Percentiles rank a stretch among this genome's conserved stretches.
phyloP scores from a whole-genome alignment of 208 protist genomes.

The Porcisia hertigi region DNA sequence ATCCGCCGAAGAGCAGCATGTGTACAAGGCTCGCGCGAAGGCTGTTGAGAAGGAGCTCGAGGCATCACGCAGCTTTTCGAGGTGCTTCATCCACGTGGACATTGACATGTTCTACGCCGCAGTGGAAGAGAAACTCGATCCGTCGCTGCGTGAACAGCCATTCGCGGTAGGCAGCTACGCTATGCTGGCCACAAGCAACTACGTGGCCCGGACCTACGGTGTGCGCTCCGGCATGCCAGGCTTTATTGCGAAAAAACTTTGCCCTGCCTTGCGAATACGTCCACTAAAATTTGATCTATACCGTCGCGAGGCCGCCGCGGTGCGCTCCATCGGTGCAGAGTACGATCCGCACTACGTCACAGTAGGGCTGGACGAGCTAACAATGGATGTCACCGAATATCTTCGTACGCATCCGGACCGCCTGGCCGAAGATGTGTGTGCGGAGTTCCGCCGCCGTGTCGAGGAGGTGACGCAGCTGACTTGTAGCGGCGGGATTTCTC shows the following conservation, averaged over 20 bases:
- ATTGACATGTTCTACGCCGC: conserved; percentile 93
- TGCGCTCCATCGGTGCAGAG: conserved; percentile 55
- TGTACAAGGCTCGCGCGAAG: conserved; percentile 16
- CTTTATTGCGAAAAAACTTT: conserved; percentile 90
- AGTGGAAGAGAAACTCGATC: conserved; percentile 85
- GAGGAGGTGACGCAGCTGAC: conserved; percentile 59
- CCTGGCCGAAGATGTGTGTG: conserved; percentile 42
- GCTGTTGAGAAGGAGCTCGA: conserved; percentile 37
- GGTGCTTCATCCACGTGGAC: conserved; percentile 67
- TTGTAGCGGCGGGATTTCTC: conserved; percentile 68
- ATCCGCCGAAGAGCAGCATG: conserved; percentile 15
- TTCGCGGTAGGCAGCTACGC: conserved; percentile 90
- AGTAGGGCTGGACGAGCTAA: conserved; percentile 73
- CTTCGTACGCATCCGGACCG: conserved; percentile 14
- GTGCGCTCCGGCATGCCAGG: conserved; percentile 94
- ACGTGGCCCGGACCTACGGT: conserved; percentile 91
- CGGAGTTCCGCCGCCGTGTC: conserved; percentile 54
- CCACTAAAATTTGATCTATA: conserved; percentile 65
- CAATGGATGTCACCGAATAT: conserved; percentile 67
- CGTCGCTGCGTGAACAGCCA: conserved; percentile 68
- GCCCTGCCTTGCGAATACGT: conserved; percentile 74
- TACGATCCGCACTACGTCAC: conserved; percentile 79
- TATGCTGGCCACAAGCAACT: conserved; percentile 94
- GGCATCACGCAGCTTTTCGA: conserved; percentile 41
- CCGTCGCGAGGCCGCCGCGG: conserved; percentile 36